These are phyloP conservation scores for Angomonas ambiguus DNA, from an alignment of 208 protist species.

Conservation along the genomic window DNA sequence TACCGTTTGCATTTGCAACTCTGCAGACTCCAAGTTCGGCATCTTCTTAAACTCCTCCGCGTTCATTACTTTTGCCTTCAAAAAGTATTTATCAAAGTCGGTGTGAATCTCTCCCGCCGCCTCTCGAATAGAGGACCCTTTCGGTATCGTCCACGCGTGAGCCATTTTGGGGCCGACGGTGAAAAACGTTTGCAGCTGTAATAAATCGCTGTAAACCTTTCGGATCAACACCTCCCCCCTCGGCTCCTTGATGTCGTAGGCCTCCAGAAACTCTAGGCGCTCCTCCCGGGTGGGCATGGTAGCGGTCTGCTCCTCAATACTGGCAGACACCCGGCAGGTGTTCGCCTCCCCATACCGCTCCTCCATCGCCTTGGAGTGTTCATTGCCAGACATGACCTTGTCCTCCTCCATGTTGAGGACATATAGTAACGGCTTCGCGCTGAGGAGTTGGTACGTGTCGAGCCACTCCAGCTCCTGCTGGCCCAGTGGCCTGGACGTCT, in stretches of 20 bases:
- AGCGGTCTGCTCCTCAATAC: constrained; percentile 79
- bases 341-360: constrained; percentile 42
- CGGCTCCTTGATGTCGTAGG: constrained; percentile 70
- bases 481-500: constrained; percentile 11
- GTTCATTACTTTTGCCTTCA: constrained; percentile 58
- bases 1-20: constrained; percentile 71
- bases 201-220: constrained; percentile 40
- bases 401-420: constrained; percentile 82
- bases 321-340: constrained; percentile 62
- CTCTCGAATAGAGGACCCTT: constrained; percentile 48
- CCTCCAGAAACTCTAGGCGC: constrained; percentile 61
- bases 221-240: constrained; percentile 65
- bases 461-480: constrained; percentile 34
- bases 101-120: constrained; percentile 83
- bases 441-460: constrained; percentile 61
- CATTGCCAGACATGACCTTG: constrained; percentile 49
- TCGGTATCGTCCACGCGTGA: constrained; percentile 54
- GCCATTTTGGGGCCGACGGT: constrained; percentile 85
- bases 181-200: constrained; percentile 82
- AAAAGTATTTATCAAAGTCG: constrained; percentile 78
- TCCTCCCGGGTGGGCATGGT: constrained; percentile 63
- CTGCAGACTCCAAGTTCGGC: constrained; percentile 64
- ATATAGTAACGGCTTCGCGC: constrained; percentile 81
- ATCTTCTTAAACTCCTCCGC: constrained; percentile 52
- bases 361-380: constrained; percentile 48